Evolutionary conservation across 192 early-diverging fungal genomes (phyloP), one percentile per base, ranked within the genome.

Genomic region (Backusella tarrabulga): DNA sequence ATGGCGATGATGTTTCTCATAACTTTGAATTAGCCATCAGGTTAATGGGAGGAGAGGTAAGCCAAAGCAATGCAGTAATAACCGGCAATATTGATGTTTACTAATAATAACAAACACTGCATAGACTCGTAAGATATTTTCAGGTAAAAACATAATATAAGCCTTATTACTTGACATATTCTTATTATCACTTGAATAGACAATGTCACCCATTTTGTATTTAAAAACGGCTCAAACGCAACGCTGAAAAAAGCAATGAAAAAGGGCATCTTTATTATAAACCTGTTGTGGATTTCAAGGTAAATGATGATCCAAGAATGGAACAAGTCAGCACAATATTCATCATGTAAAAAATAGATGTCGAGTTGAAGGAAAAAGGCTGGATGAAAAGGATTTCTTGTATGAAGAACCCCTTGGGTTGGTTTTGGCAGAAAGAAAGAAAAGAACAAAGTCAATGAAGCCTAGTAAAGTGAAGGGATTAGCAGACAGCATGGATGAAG

Each of bases 11-110:
- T 78, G 80, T 78, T 3, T 78, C 80, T 15, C 29, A 68, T 23
- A 78, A 78, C 50, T 78, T 82, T 72, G 80, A 82, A 67, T 63
- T 34, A 34, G 73, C 70, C 41, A 34, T 82, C 34, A 52, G 73
- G 32, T 71, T 69, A 4, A 78, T 82, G 80, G 80, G 80, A 34
- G 80, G 69, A 42, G 78, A 82, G 77, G 80, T 82, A 78, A 67
- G 34, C 2, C 12, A 23, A 72, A 72, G 66, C 0, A 67, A 41
- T 41, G 17, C 44, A 70, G 6, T n/a, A 29, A n/a, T 0, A 29
- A 26, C 56, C 21, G 29, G 12, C 12, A 29, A 29, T 63, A 32
- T 32, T 32, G 32, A 32, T 32, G 3, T 32, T 32, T 32, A 63
- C 19, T 29, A 14, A 63, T 4, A 63, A 12, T 1, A 60, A 8